phyloP scores from a whole-genome alignment of 306 rosid species.

The Boehmeria nivea region DNA sequence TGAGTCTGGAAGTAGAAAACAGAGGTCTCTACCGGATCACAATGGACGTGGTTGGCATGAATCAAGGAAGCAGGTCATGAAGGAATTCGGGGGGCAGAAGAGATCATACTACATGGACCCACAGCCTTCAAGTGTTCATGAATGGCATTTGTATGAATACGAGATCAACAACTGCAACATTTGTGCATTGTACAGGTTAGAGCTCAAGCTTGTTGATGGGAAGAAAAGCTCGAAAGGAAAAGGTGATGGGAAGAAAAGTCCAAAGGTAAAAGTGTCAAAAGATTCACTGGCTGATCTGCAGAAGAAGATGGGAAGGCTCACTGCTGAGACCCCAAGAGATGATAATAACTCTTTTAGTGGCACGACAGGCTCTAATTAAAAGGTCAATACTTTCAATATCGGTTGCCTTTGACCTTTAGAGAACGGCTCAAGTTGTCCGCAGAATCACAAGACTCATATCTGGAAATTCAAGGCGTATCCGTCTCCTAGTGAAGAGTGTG shows the following conservation, averaged over 20 bases:
- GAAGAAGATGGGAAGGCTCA: constrained; percentile 96
- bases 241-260: background rate
- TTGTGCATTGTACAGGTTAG: constrained; percentile 87
- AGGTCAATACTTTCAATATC: too few species aligned
- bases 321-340: constrained; percentile 47
- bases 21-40: constrained; percentile 95
- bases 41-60: constrained; percentile 99
- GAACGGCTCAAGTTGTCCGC: too few species aligned
- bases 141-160: constrained; percentile 98
- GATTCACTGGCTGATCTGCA: constrained; percentile 95
- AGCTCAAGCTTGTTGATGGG: constrained; percentile 87
- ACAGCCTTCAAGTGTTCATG: constrained; percentile 71
- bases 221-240: constrained; percentile 46
- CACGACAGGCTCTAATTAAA: background rate
- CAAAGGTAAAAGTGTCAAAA: constrained; percentile 56
- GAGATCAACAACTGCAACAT: constrained; percentile 82
- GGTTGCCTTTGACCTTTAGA: background rate
- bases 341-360: background rate
- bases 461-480: background rate
- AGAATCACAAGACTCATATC: background rate
- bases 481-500: background rate
- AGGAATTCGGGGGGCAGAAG: constrained; percentile 88
- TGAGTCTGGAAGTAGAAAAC: constrained; percentile 97
- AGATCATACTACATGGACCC: constrained; percentile 99
- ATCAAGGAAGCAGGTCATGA: constrained; percentile 96